These are phyloP conservation scores for Xylaria longipes DNA, from an alignment of 495 filamentous ascomycete genomes.

Conservation along the genomic window DNA sequence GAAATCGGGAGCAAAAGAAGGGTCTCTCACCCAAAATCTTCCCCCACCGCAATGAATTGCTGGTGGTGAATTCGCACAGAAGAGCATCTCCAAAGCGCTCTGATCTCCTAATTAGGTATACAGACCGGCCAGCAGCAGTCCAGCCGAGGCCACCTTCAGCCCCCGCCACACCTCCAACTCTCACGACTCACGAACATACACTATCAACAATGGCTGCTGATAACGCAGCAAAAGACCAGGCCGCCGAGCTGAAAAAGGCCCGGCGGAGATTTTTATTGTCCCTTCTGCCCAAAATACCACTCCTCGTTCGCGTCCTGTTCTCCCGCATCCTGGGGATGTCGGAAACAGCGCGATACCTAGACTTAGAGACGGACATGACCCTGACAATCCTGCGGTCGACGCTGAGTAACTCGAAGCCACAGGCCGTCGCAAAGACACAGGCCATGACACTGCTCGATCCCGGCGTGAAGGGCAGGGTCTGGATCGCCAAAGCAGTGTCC, in stretches of 20 bases:
- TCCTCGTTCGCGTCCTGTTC: conserved; percentile 70
- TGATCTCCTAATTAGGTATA: neutral
- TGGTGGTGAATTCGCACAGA: neutral
- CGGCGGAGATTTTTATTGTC: conserved; percentile 50
- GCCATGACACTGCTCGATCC: conserved; percentile 64
- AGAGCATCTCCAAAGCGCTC: neutral
- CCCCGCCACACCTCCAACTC: neutral
- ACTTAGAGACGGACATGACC: conserved; percentile 77
- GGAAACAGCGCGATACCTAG: conserved; percentile 72
- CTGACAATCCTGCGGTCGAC: conserved; percentile 73
- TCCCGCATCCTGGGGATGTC: conserved; percentile 71
- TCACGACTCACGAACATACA: neutral
- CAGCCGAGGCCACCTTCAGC: neutral
- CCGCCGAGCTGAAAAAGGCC: conserved; percentile 19
- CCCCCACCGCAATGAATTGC: neutral
- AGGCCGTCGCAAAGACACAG: conserved; percentile 68
- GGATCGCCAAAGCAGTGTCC: conserved; percentile 73
- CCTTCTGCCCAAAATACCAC: conserved; percentile 65
- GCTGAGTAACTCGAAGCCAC: conserved; percentile 40
- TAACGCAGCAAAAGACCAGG: conserved; percentile 6
- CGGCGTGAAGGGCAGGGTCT: conserved; percentile 78
- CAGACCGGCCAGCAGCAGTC: neutral
- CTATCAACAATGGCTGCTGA: conserved; percentile 1
- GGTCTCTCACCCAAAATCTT: neutral
- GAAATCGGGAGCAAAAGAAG: neutral